Evolutionary conservation across 768 basidiomycete species (phyloP).

Genomic region (Pleurotus tuoliensis): DNA sequence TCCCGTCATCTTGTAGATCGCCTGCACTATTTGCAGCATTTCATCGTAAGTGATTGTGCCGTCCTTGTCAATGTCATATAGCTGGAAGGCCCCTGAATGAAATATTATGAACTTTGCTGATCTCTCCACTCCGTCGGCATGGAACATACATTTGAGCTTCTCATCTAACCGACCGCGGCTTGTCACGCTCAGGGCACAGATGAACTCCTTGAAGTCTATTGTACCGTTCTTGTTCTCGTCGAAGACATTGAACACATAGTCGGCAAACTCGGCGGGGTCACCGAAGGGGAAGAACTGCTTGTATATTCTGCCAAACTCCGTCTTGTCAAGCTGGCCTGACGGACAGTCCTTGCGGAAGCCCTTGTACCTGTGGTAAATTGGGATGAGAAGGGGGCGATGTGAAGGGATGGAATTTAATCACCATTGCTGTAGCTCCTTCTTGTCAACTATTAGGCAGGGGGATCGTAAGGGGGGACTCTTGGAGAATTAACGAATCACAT

Average conservation of each 20-base stretch:
- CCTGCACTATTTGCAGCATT: slow-evolving; percentile 97
- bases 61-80: slow-evolving; percentile 98
- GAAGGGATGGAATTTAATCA: slow-evolving; percentile 22
- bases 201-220: slow-evolving; percentile 99
- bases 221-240: slow-evolving; percentile 93
- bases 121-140: slow-evolving; percentile 6
- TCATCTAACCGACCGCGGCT: slow-evolving; percentile 92
- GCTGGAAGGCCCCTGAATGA: slow-evolving; percentile 92
- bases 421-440: slow-evolving; percentile 97
- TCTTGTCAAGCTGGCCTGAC: slow-evolving; percentile 92
- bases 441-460: slow-evolving; percentile 63
- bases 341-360: slow-evolving; percentile 99
- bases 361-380: slow-evolving; percentile 74
- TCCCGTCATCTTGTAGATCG: slow-evolving; percentile 99
- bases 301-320: slow-evolving; percentile 96
- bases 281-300: slow-evolving; percentile 99
- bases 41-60: slow-evolving; percentile 98
- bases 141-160: slow-evolving; percentile 89
- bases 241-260: slow-evolving; percentile 98
- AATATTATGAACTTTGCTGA: slow-evolving; percentile 14
- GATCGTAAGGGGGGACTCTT: slow-evolving; percentile 10
- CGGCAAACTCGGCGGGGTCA: slow-evolving; percentile 93
- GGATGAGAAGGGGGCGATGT: slow-evolving; percentile 12
- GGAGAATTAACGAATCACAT: slow-evolving; percentile 22
- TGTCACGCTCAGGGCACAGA: slow-evolving; percentile 94